A percentile compares a stretch with the other conserved stretches of the same genome.
These are phyloP conservation scores for Plantago major DNA, from an alignment of 257 asterid species.

Conservation along the genomic window DNA sequence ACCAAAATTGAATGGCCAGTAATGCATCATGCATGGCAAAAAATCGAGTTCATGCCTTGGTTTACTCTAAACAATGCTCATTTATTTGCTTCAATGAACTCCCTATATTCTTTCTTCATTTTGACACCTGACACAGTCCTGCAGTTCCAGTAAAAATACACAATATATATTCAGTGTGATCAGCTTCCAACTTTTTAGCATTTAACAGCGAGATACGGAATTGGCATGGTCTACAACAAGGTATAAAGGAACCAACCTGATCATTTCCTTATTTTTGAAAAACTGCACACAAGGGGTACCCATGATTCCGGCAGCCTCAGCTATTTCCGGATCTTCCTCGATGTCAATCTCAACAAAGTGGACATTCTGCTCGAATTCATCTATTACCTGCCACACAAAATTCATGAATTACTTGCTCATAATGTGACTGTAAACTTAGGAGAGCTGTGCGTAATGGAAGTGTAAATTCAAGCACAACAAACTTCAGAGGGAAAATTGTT, in stretches of 20 bases:
- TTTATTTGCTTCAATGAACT: conserved; percentile 65
- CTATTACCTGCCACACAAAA: conserved; percentile 57
- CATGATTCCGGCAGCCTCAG: conserved; percentile 80
- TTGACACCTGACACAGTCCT: conserved; percentile 92
- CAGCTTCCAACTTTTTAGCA: no score
- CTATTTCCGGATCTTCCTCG: conserved; percentile 90
- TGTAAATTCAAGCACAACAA: background rate
- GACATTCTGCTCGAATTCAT: conserved; percentile 74
- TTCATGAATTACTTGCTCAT: conserved; percentile 17
- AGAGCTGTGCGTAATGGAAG: background rate
- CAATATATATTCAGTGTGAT: background rate
- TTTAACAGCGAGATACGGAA: no score
- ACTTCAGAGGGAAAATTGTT: no score
- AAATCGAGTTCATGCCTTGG: conserved; percentile 14
- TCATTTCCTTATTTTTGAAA: conserved; percentile 56
- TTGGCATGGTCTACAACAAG: no score
- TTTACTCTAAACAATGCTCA: conserved; percentile 22
- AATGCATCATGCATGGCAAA: conserved; percentile 15
- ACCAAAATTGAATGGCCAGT: conserved; percentile 44
- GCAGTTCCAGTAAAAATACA: conserved; percentile 22
- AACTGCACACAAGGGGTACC: conserved; percentile 65
- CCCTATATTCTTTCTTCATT: conserved; percentile 96
- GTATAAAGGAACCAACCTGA: conserved; percentile 32
- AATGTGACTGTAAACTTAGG: background rate
- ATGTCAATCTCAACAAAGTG: conserved; percentile 89